These are phyloP conservation scores for Phymatotrichopsis omnivora DNA, from an alignment of 2,329 filamentous ascomycete species.

Conservation along the genomic window DNA sequence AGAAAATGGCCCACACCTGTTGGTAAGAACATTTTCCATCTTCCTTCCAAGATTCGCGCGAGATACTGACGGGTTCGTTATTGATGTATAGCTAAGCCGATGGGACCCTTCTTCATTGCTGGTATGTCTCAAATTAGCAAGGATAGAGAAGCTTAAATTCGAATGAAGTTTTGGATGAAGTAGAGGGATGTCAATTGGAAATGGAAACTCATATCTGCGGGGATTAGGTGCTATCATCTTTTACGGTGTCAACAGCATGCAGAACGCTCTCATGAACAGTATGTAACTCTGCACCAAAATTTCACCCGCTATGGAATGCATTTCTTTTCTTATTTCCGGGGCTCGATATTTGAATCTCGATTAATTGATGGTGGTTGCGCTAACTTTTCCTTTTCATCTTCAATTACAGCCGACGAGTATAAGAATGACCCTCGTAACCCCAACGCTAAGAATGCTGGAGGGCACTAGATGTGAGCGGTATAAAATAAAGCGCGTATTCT, in stretches of 20 bases:
- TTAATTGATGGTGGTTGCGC: constrained; percentile 13
- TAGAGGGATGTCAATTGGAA: constrained; percentile 24
- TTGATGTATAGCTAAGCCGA: constrained; percentile 60
- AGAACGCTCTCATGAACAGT: constrained; percentile 70
- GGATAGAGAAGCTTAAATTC: not conserved
- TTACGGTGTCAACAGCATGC: constrained; percentile 82
- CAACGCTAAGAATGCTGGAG: constrained; percentile 36
- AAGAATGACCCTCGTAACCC: constrained; percentile 96
- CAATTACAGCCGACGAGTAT: constrained; percentile 67
- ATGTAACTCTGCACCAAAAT: constrained; percentile 43
- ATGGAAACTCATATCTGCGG: constrained; percentile 13
- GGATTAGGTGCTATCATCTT: constrained; percentile 65
- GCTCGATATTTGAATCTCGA: not conserved
- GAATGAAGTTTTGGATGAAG: constrained; percentile 8
- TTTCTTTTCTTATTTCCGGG: constrained; percentile 1
- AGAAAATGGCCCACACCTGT: constrained; percentile 76
- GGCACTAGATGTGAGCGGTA: too few relatives aligned
- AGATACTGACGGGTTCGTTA: constrained; percentile 30
- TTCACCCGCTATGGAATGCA: too few relatives aligned
- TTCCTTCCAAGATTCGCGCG: constrained; percentile 15
- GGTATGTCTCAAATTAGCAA: constrained; percentile 52
- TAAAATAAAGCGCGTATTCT: too few relatives aligned
- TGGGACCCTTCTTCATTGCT: constrained; percentile 88
- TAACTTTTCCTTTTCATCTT: constrained; percentile 1
- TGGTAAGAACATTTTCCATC: constrained; percentile 47